A percentile compares a stretch with the other conserved stretches of the same genome.
Evolutionary conservation across 306 rosid species (phyloP).

Genomic region (Prunus mume): DNA sequence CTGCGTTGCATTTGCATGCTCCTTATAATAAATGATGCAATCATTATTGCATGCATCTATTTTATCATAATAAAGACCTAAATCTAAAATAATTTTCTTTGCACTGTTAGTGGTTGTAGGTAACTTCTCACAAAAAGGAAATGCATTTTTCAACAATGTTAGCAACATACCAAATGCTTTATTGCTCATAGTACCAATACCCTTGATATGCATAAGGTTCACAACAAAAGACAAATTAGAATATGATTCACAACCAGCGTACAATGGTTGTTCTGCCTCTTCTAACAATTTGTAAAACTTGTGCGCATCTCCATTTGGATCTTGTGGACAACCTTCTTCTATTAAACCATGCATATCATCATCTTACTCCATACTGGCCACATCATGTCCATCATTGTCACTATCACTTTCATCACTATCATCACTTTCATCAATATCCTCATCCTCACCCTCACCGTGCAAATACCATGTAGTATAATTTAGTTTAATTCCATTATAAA

Average conservation of each 20-base stretch:
- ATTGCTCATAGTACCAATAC: not conserved
- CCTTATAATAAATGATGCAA: not conserved
- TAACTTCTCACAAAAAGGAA: not conserved
- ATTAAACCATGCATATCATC: not conserved
- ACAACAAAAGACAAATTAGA: not conserved
- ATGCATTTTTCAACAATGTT: not conserved
- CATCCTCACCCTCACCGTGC: not conserved
- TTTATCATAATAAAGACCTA: not conserved
- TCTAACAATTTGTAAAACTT: not conserved
- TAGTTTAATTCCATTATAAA: not conserved
- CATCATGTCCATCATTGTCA: not conserved
- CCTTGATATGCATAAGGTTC: not conserved
- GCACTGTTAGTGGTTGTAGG: not conserved
- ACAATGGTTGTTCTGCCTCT: not conserved
- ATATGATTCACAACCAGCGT: not conserved
- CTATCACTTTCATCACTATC: not conserved
- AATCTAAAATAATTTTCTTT: not conserved
- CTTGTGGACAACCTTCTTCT: not conserved
- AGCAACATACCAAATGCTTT: not conserved
- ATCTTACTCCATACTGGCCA: not conserved
- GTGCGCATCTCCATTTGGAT: not conserved
- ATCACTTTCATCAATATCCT: not conserved
- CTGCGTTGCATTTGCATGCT: not conserved
- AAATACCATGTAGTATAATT: not conserved
- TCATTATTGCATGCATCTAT: not conserved